Percentiles rank a stretch among this genome's conserved stretches.
Evolutionary conservation across 345 rosid genomes (phyloP).

Genomic region (Camelina neglecta): DNA sequence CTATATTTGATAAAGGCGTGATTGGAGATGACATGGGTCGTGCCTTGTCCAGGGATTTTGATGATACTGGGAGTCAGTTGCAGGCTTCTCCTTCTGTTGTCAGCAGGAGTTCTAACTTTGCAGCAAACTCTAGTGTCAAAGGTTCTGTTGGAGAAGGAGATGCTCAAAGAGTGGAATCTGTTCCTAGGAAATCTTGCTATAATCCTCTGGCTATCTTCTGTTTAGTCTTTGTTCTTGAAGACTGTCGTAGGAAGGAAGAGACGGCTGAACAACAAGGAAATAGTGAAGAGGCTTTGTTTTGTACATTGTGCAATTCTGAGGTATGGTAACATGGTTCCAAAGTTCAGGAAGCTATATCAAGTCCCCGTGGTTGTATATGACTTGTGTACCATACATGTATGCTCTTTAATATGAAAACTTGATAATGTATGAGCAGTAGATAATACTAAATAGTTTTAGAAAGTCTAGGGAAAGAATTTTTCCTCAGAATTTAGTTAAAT

Average conservation of each 20-base stretch:
- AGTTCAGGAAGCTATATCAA: not conserved
- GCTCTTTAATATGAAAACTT: not conserved
- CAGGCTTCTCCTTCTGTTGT: slow-evolving; percentile 71
- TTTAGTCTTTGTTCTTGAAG: slow-evolving; percentile 72
- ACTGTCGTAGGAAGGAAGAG: slow-evolving; percentile 71
- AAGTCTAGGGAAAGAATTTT: not conserved
- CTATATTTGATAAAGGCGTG: slow-evolving; percentile 54
- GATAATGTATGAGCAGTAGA: slow-evolving; percentile 5
- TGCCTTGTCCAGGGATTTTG: slow-evolving; percentile 49
- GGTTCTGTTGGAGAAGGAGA: slow-evolving; percentile 57
- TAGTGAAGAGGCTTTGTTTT: slow-evolving; percentile 74
- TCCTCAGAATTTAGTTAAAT: not conserved
- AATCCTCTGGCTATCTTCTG: slow-evolving; percentile 63
- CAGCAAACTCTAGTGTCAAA: slow-evolving; percentile 65
- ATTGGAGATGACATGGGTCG: slow-evolving; percentile 41
- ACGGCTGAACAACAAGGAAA: slow-evolving; percentile 56
- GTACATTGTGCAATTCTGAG: slow-evolving; percentile 93
- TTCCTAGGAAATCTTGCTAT: slow-evolving; percentile 43
- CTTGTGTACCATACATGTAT: slow-evolving; percentile 10
- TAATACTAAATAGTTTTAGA: not conserved
- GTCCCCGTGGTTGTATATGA: not conserved
- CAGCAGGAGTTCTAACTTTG: slow-evolving; percentile 68
- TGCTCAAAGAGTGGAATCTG: slow-evolving; percentile 47
- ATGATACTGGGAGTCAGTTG: slow-evolving; percentile 60
- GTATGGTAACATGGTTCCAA: slow-evolving; percentile 47